These are phyloP conservation scores for Elongisporangium anandrum DNA, from an alignment of 352 stramenopile genomes.

Conservation along the genomic window DNA sequence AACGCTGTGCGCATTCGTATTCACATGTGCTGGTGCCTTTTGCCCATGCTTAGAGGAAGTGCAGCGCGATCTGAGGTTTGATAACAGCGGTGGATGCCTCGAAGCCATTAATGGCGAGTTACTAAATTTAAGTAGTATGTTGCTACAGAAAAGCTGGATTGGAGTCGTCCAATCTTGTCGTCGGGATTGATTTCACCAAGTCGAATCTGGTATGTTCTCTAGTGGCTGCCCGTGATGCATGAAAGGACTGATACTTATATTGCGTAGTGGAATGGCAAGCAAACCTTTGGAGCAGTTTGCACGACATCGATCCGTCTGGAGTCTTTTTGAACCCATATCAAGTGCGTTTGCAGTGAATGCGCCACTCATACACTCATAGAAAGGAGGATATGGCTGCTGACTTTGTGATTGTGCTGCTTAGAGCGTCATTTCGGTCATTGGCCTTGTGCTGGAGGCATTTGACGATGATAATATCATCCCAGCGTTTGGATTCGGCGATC, in stretches of 20 bases:
- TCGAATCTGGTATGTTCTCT: constrained; percentile 24
- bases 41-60: not conserved
- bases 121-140: not conserved
- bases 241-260: not conserved
- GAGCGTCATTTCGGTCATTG: constrained; percentile 57
- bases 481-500: constrained; percentile 64
- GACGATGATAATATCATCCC: constrained; percentile 82
- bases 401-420: constrained; percentile 1
- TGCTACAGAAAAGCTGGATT: constrained; percentile 13
- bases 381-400: not conserved
- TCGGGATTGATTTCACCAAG: constrained; percentile 51
- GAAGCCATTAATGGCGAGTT: not conserved
- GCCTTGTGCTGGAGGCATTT: constrained; percentile 61
- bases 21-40: not conserved
- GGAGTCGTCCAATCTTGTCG: constrained; percentile 48
- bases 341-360: constrained; percentile 13
- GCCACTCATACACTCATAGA: no score
- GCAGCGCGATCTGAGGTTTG: not conserved
- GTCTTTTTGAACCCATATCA: constrained; percentile 56
- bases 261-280: constrained; percentile 13
- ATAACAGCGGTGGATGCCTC: not conserved
- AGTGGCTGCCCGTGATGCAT: not conserved
- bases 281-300: constrained; percentile 53
- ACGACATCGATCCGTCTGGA: constrained; percentile 47
- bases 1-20: not conserved